A percentile compares a stretch with the other conserved stretches of the same genome.
These are phyloP conservation scores for Melocanna baccifera DNA, from an alignment of 176 grass and related monocot genomes.

Conservation along the genomic window DNA sequence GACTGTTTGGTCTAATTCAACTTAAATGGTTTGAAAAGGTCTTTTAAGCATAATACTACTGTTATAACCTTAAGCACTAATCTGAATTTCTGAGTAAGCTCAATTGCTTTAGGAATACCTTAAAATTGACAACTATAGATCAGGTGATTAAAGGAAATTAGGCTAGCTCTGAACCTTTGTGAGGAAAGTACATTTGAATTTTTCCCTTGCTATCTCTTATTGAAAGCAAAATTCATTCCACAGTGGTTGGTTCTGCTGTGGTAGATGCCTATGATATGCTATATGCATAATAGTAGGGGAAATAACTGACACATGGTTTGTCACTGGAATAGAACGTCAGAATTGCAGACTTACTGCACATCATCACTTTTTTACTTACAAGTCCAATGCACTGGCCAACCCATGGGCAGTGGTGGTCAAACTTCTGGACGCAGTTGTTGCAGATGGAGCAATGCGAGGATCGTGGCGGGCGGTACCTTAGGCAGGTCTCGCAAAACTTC, in stretches of 20 bases:
- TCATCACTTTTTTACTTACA: slow-evolving; percentile 26
- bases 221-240: neutral
- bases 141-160: neutral
- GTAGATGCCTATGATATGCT: neutral
- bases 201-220: neutral
- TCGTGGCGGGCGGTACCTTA: slow-evolving; percentile 50
- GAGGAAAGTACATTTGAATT: neutral
- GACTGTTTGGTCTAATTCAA: neutral
- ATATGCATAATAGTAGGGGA: neutral
- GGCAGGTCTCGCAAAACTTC: slow-evolving; percentile 71
- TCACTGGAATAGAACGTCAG: neutral
- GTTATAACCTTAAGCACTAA: neutral
- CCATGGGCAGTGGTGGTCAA: slow-evolving; percentile 84
- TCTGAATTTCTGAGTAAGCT: neutral
- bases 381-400: slow-evolving; percentile 72
- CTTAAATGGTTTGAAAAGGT: neutral
- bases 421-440: slow-evolving; percentile 71
- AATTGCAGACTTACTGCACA: neutral
- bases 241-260: neutral
- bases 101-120: neutral
- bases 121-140: neutral
- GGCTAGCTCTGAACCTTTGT: neutral
- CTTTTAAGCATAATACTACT: neutral
- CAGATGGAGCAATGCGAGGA: slow-evolving; percentile 69
- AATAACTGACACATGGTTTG: neutral